Percentiles rank a stretch among this genome's conserved stretches.
These are phyloP conservation scores for Zymoseptoria crescenta DNA, from an alignment of 2,329 filamentous ascomycete species.

Conservation along the genomic window DNA sequence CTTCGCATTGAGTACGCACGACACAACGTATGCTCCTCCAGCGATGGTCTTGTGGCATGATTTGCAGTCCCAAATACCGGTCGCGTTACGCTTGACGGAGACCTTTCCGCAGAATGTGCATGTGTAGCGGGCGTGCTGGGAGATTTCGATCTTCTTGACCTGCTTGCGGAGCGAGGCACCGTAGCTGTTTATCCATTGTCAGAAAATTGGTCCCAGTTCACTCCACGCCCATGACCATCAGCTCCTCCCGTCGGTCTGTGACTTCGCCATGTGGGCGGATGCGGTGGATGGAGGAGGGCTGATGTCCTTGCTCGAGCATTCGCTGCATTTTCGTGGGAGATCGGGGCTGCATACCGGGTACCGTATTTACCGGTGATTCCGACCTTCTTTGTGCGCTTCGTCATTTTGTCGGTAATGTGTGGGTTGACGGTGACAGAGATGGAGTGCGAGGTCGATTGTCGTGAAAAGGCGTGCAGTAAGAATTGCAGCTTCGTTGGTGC, in stretches of 20 bases:
- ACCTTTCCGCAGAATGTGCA: slow-evolving; percentile 99
- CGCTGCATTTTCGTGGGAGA: background rate
- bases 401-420: slow-evolving; percentile 57
- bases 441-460: background rate
- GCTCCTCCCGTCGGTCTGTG: background rate
- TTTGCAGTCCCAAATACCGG: slow-evolving; percentile 96
- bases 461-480: too few species aligned
- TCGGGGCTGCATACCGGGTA: slow-evolving; percentile 62
- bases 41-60: slow-evolving; percentile 90
- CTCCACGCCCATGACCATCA: background rate
- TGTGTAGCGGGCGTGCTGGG: slow-evolving; percentile 93
- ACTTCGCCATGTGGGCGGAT: background rate
- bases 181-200: slow-evolving; percentile 53
- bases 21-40: slow-evolving; percentile 88
- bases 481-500: too few species aligned
- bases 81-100: slow-evolving; percentile 64
- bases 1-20: slow-evolving; percentile 59
- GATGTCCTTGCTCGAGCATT: background rate
- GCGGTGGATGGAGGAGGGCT: background rate
- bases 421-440: slow-evolving; percentile 8
- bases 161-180: slow-evolving; percentile 99
- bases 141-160: slow-evolving; percentile 99
- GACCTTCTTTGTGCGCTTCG: slow-evolving; percentile 97
- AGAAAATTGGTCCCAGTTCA: slow-evolving; percentile 5
- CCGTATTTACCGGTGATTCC: slow-evolving; percentile 98